Percentiles rank a stretch among this genome's conserved stretches.
Evolutionary conservation across 1,139 yeast species (phyloP).

Genomic region (Lizanozyma gosingica): DNA sequence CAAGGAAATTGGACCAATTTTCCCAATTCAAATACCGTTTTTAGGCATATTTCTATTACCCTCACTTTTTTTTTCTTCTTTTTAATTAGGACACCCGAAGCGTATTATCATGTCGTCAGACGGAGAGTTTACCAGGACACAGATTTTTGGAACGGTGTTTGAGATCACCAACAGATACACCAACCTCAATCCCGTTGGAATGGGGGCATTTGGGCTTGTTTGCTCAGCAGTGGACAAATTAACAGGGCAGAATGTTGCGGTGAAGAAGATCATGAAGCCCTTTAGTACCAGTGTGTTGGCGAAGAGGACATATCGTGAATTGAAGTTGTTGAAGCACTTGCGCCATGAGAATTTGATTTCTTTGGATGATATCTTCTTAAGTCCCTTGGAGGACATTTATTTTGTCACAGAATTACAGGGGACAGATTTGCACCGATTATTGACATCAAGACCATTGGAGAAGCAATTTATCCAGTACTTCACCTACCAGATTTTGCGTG

Average conservation of each 20-base stretch:
- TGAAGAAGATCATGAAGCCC: conserved; percentile 95
- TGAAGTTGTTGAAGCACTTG: conserved; percentile 84
- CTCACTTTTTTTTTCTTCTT: too few relatives aligned
- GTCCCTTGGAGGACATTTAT: conserved; percentile 93
- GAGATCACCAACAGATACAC: conserved; percentile 89
- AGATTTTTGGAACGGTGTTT: conserved; percentile 81
- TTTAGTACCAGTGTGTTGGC: conserved; percentile 92
- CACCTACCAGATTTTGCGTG: conserved; percentile 86
- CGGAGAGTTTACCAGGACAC: conserved; percentile 39
- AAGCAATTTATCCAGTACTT: conserved; percentile 95
- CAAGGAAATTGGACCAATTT: too few relatives aligned
- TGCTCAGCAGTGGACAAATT: conserved; percentile 93
- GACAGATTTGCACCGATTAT: conserved; percentile 84
- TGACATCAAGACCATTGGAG: conserved; percentile 89
- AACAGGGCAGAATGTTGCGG: conserved; percentile 86
- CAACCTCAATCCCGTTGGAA: conserved; percentile 93
- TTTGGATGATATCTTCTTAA: conserved; percentile 85
- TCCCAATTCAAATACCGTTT: too few relatives aligned
- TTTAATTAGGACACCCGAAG: too few relatives aligned
- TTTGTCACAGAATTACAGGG: conserved; percentile 96
- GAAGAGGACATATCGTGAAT: conserved; percentile 91
- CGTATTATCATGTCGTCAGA: conserved; percentile 28
- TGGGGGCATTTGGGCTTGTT: conserved; percentile 98
- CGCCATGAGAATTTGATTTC: conserved; percentile 93
- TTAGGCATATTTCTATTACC: too few relatives aligned